Evolutionary conservation across 352 stramenopile genomes (phyloP).

Genomic region (Pythium brachiatum): DNA sequence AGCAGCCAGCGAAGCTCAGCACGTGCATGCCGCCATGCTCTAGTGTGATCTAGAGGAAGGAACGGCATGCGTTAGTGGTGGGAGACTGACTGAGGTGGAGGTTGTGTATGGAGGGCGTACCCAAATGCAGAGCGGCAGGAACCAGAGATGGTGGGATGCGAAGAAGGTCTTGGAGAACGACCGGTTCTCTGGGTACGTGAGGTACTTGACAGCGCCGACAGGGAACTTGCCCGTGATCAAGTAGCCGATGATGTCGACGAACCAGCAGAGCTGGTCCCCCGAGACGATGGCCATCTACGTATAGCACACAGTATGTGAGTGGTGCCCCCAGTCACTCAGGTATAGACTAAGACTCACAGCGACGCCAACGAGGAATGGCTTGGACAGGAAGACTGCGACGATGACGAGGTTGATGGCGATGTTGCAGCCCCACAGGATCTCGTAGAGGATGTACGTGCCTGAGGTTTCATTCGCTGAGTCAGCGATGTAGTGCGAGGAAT

Average conservation of each 20-base stretch:
- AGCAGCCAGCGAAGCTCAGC: slow-evolving; percentile 62
- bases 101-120: slow-evolving; percentile 29
- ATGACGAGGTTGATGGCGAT: slow-evolving; percentile 66
- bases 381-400: slow-evolving; percentile 63
- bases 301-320: no score
- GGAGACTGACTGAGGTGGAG: neutral
- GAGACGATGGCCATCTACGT: slow-evolving; percentile 87
- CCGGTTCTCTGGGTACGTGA: slow-evolving; percentile 79
- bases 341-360: no score
- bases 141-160: slow-evolving; percentile 82
- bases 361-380: slow-evolving; percentile 81
- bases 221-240: slow-evolving; percentile 80
- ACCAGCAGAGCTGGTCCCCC: slow-evolving; percentile 93
- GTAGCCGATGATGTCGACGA: slow-evolving; percentile 79
- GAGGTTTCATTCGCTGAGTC: no score
- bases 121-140: slow-evolving; percentile 76
- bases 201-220: slow-evolving; percentile 89
- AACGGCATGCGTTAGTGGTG: neutral
- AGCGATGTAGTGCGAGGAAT: no score
- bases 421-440: slow-evolving; percentile 83
- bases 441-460: slow-evolving; percentile 79
- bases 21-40: slow-evolving; percentile 70
- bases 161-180: slow-evolving; percentile 83
- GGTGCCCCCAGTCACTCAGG: no score
- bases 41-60: slow-evolving; percentile 45